A percentile compares a stretch with the other conserved stretches of the same genome.
Conservation (phyloP, 345 rosid species). For the Microthlaspi erraticum region DNA sequence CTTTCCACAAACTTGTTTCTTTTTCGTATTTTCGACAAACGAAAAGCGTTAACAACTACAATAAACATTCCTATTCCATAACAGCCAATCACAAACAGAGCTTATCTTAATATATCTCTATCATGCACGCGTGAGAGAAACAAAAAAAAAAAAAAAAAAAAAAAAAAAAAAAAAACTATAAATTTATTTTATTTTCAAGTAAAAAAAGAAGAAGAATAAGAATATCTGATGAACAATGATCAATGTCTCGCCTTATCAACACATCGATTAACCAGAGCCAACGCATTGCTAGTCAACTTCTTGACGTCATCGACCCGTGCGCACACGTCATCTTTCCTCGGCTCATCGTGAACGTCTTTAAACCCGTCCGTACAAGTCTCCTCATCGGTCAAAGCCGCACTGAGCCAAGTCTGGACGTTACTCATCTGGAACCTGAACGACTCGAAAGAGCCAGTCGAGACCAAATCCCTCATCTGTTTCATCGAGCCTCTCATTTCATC, state of each 20-base stretch:
- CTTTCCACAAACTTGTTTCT: slow-evolving; percentile 19
- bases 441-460: slow-evolving; percentile 46
- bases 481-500: slow-evolving; percentile 85
- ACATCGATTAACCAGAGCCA: slow-evolving; percentile 65
- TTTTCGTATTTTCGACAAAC: slow-evolving; percentile 24
- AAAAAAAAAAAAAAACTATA: slow-evolving; percentile 7
- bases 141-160: neutral
- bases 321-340: slow-evolving; percentile 57
- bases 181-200: slow-evolving; percentile 13
- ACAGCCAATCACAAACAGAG: slow-evolving; percentile 30
- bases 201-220: neutral
- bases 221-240: slow-evolving; percentile 20
- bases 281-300: slow-evolving; percentile 82
- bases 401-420: slow-evolving; percentile 95
- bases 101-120: slow-evolving; percentile 36
- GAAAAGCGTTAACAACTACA: slow-evolving; percentile 21
- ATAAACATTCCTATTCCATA: slow-evolving; percentile 10
- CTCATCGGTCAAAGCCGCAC: slow-evolving; percentile 88
- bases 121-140: slow-evolving; percentile 41
- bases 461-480: slow-evolving; percentile 70
- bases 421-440: slow-evolving; percentile 78
- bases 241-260: slow-evolving; percentile 55
- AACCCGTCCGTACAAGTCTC: slow-evolving; percentile 93
- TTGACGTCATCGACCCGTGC: slow-evolving; percentile 58
- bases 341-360: slow-evolving; percentile 58